Conservation (phyloP, 2,329 filamentous ascomycete genomes). For the Zasmidium citrigriseum region DNA sequence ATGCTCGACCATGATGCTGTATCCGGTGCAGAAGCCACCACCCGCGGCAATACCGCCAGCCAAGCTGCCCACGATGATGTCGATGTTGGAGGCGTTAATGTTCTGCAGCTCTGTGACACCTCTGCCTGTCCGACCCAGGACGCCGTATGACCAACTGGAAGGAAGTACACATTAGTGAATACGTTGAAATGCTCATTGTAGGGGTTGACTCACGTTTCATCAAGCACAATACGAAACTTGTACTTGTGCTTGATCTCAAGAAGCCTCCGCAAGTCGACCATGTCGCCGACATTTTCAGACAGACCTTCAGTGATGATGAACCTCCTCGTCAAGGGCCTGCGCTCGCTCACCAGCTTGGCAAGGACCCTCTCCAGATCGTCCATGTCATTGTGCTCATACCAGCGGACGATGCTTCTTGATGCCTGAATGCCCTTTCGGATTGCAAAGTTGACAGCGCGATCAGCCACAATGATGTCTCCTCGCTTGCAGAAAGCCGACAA, state of each 20-base stretch:
- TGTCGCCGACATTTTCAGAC: conserved; percentile 86
- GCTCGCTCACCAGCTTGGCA: conserved; percentile 76
- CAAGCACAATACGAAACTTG: conserved; percentile 95
- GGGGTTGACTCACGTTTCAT: conserved; percentile 68
- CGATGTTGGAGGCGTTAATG: conserved; percentile 85
- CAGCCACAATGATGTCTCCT: conserved; percentile 94
- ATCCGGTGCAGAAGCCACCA: conserved; percentile 92
- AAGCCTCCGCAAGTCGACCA: conserved; percentile 79
- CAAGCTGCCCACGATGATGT: conserved; percentile 94
- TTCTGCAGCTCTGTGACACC: conserved; percentile 95
- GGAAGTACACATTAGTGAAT: neutral
- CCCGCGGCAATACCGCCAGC: conserved; percentile 86
- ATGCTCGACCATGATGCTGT: conserved; percentile 90
- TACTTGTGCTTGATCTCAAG: conserved; percentile 93
- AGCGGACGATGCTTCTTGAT: conserved; percentile 82
- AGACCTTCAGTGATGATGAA: conserved; percentile 96
- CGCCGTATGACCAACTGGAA: conserved; percentile 80
- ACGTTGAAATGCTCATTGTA: neutral
- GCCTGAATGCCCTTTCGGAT: conserved; percentile 93
- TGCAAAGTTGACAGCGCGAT: conserved; percentile 87
- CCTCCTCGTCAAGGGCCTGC: conserved; percentile 82
- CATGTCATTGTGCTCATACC: conserved; percentile 96
- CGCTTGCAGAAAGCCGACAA: conserved; percentile 96
- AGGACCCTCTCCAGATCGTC: conserved; percentile 84
- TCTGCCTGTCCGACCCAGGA: conserved; percentile 84